Base-by-base conservation (phyloP, 1,284 basidiomycete species). In the Salmacisia buchloeana region DNA sequence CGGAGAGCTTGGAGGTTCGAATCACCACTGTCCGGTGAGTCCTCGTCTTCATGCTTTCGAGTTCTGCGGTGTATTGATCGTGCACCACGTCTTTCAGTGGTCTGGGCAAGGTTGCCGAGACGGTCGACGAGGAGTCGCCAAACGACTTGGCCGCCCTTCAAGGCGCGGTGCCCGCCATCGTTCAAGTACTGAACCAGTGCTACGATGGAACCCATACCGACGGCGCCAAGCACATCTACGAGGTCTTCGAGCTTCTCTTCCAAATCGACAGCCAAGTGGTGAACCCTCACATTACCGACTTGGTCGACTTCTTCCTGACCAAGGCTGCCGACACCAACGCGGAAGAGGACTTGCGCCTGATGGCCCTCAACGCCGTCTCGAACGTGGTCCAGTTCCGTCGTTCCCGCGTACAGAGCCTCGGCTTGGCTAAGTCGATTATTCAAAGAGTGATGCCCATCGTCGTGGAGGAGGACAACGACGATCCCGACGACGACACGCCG, bases 301-400 rank as follows among this genome's bases (percentile, higher is more conserved):
- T 98, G 54, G 89, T 91, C 58, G 85, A 91, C 65, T 97, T 97
- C 85, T 88, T 97, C 75, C 85, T 98, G 58, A 84, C 85, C 63
- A 90, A 88, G 63, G 92, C 92, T 67, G 88, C 85, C 58, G 94
- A 96, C 84, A 85, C 85, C 69, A 83, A 84, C 25, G 88, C 89
- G 75, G 91, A 93, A 58, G 83, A 85, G 66, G 90, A 90, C 58
- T 86, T 97, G 66, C 89, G 96, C 67, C 86, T 93, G 68, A 90
- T 96, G 80, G 89, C 91, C 29, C 86, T 98, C 64, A 98, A 97
- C 79, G 91, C 92, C 23, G 86, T 99, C 35, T 90, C 92, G 77
- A 98, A 94, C 94, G 74, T 92, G 89, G 57, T 88, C 96, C 65
- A 89, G 91, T 78, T 77, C 77, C 98, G 97, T 88, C 97, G 96